These are phyloP conservation scores for Agaricus subrufescens DNA, from an alignment of 768 basidiomycete genomes.

Conservation along the genomic window DNA sequence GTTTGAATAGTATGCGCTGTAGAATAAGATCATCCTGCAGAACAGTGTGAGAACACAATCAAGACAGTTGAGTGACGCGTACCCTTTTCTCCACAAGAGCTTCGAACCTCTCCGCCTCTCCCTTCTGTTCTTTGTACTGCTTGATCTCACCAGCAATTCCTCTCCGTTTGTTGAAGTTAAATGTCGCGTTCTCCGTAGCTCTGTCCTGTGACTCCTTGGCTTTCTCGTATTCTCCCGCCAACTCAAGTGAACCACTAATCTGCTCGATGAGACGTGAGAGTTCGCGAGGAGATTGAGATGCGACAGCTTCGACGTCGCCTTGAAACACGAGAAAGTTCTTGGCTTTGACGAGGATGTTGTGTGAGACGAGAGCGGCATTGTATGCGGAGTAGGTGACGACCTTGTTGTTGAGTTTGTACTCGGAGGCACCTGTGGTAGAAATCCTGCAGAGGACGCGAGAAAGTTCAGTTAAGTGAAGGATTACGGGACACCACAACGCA, in stretches of 20 bases:
- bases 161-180: slow-evolving; percentile 91
- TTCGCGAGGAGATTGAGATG: slow-evolving; percentile 89
- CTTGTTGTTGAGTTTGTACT: slow-evolving; percentile 83
- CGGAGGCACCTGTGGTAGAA: slow-evolving; percentile 80
- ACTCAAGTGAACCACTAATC: slow-evolving; percentile 90
- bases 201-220: slow-evolving; percentile 84
- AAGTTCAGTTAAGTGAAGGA: slow-evolving; percentile 11
- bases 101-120: slow-evolving; percentile 87
- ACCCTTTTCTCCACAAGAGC: slow-evolving; percentile 71
- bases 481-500: slow-evolving; percentile 42
- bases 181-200: slow-evolving; percentile 91
- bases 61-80: slow-evolving; percentile 19
- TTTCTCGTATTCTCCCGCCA: slow-evolving; percentile 82
- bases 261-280: slow-evolving; percentile 90
- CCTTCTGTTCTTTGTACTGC: slow-evolving; percentile 96
- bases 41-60: neutral
- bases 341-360: slow-evolving; percentile 97
- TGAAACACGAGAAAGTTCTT: slow-evolving; percentile 99
- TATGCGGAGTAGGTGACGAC: slow-evolving; percentile 85
- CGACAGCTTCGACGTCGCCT: slow-evolving; percentile 97
- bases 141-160: slow-evolving; percentile 94
- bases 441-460: slow-evolving; percentile 48
- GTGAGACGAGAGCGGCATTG: slow-evolving; percentile 79
- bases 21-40: slow-evolving; percentile 76
- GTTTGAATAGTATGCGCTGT: slow-evolving; percentile 77